Evolutionary conservation across 345 rosid genomes (phyloP).

Genomic region (Diplotaxis tenuifolia): DNA sequence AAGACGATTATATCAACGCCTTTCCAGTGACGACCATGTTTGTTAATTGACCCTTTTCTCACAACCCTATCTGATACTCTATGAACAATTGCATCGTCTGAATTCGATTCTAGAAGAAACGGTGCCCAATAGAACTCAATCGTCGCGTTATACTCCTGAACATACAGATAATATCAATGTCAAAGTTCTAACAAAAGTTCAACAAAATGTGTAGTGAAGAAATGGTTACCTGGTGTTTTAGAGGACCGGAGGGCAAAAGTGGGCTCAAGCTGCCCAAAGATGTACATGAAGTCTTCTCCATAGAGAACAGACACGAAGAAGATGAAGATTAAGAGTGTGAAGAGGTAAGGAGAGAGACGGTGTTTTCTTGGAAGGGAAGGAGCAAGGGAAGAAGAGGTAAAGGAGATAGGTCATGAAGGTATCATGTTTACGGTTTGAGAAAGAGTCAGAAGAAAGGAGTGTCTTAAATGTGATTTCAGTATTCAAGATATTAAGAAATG

Average conservation of each 20-base stretch:
- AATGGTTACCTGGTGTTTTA: constrained; percentile 40
- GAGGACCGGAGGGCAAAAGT: constrained; percentile 24
- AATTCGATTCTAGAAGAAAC: constrained; percentile 89
- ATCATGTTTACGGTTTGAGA: constrained; percentile 26
- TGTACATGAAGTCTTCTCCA: constrained; percentile 68
- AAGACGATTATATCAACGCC: constrained; percentile 76
- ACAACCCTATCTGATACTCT: constrained; percentile 77
- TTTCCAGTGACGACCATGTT: constrained; percentile 91
- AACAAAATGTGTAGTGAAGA: not conserved
- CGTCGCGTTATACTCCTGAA: constrained; percentile 83
- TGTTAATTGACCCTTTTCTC: constrained; percentile 85
- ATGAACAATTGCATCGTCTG: constrained; percentile 80
- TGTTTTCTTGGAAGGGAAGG: constrained; percentile 33
- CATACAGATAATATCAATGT: not conserved
- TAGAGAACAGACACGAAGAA: constrained; percentile 61
- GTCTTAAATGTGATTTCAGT: constrained; percentile 12
- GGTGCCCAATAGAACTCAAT: constrained; percentile 99
- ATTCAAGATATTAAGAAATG: not conserved
- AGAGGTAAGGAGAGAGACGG: constrained; percentile 53
- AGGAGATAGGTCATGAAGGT: constrained; percentile 38
- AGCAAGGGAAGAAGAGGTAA: constrained; percentile 30
- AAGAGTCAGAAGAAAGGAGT: not conserved
- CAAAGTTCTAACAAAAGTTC: not conserved
- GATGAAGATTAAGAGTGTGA: constrained; percentile 61
- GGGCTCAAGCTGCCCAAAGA: constrained; percentile 54